Base-by-base conservation (phyloP, 768 basidiomycete species). In the Lentinus brumalis region DNA sequence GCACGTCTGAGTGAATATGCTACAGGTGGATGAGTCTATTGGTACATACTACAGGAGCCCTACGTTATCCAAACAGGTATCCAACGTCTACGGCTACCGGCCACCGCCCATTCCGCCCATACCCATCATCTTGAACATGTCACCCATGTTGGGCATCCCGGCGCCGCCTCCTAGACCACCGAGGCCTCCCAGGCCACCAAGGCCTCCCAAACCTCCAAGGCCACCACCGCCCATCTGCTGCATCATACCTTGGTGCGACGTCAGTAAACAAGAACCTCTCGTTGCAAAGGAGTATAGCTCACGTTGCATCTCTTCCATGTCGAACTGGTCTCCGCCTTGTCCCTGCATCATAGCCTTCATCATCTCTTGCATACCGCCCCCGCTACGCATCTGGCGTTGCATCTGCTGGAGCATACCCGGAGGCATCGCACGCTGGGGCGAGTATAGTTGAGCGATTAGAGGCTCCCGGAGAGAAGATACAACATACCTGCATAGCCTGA, bases 271-370 rank as follows among this genome's bases (percentile, higher is more conserved):
- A 6, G 21, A n/a, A 63, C 57, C 21, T 26, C 21, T 26, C 21
- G 21, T 26, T 26, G 21, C 21, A 26, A 26, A 26, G 50, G 31
- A 56, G 42, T n/a, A 50, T 5, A 6, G 75, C 83, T 64, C 75
- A 89, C 93, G 84, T 76, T 94, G 92, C 92, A 96, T 94, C 73
- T 96, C 94, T 61, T 92, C 91, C 90, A 96, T 91, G 70, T 95
- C 94, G 54, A 88, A 79, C 70, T 94, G 87, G 69, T 95, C 95
- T 11, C 92, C 92, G 56, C 91, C 92, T 67, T 92, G 88, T 10
- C 94, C 92, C 68, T 94, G 93, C 91, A 97, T 95, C 92, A 98
- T 95, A 30, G 91, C 88, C 72, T 91, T 92, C 94, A 96, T 94
- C 94, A 96, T 96, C 68, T 96, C 94, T 73, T 95, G 92, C 87